A percentile compares a stretch with the other conserved stretches of the same genome.
Conservation (phyloP, 2,329 filamentous ascomycete genomes). For the Ophiostoma fasciatum region DNA sequence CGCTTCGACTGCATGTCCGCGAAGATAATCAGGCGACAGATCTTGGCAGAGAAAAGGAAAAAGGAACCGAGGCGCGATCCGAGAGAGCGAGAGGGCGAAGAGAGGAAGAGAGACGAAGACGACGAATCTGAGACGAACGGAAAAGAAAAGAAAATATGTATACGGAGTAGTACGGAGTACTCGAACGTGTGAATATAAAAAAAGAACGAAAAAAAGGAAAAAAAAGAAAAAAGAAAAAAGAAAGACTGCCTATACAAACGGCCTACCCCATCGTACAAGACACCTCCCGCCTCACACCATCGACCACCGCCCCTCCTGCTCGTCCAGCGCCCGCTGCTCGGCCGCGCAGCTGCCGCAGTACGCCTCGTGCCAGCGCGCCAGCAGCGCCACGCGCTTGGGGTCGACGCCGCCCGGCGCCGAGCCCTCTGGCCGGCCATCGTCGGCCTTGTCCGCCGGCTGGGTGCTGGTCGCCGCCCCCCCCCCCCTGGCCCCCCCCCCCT, state of each 20-base stretch:
- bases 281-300: conserved; percentile 1
- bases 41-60: no score
- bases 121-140: no score
- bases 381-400: conserved; percentile 19
- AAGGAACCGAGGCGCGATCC: no score
- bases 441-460: conserved; percentile 6
- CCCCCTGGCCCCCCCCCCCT: no score
- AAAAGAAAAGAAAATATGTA: not conserved
- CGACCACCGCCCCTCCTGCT: conserved; percentile 5
- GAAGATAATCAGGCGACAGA: no score
- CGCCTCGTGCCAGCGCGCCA: conserved; percentile 34
- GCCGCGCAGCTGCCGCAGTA: conserved; percentile 42
- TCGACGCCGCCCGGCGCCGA: conserved; percentile 10
- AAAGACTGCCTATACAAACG: not conserved
- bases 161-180: no score
- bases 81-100: no score
- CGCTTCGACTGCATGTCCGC: no score
- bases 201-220: not conserved
- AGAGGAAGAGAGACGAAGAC: no score
- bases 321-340: conserved; percentile 22
- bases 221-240: not conserved
- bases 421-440: no score
- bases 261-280: no score
- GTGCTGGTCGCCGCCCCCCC: not conserved
- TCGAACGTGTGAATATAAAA: not conserved